Conservation (phyloP, 371 early-diverging fungal genomes). For the Mortierella sp. region DNA sequence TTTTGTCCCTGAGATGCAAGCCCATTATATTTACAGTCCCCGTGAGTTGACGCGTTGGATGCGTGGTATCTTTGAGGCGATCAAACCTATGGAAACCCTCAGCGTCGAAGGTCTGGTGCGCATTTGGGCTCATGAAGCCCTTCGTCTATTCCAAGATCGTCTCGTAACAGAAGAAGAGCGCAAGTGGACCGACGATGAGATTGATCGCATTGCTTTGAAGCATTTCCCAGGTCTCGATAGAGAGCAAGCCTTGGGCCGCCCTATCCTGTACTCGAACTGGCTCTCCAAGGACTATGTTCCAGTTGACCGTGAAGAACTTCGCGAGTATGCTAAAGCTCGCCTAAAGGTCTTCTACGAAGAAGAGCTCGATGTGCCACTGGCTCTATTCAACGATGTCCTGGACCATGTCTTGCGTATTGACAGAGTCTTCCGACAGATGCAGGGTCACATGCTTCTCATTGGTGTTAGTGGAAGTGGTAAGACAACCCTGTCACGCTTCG, state of each 20-base stretch:
- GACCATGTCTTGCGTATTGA: slow-evolving; percentile 99
- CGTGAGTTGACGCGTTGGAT: slow-evolving; percentile 99
- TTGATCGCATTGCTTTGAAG: slow-evolving; percentile 86
- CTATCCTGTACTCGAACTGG: slow-evolving; percentile 98
- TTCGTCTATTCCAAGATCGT: slow-evolving; percentile 98
- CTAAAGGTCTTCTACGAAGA: slow-evolving; percentile 99
- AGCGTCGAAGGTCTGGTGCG: slow-evolving; percentile 91
- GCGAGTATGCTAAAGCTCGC: slow-evolving; percentile 95
- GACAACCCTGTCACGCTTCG: slow-evolving; percentile 97
- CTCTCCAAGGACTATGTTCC: slow-evolving; percentile 92
- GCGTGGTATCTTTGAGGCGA: slow-evolving; percentile 96
- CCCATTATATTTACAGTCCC: slow-evolving; percentile 99
- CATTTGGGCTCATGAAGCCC: slow-evolving; percentile 98
- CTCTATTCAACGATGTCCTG: slow-evolving; percentile 96
- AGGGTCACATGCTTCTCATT: slow-evolving; percentile 97
- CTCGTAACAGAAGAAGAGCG: slow-evolving; percentile 92
- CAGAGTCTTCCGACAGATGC: slow-evolving; percentile 97
- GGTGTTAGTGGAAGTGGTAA: slow-evolving; percentile 97
- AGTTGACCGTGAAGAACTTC: slow-evolving; percentile 89
- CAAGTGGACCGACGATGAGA: slow-evolving; percentile 91
- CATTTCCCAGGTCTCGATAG: slow-evolving; percentile 91
- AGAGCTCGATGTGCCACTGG: slow-evolving; percentile 96
- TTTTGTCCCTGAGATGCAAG: slow-evolving; percentile 97
- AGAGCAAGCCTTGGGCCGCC: slow-evolving; percentile 83
- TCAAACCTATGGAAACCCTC: slow-evolving; percentile 87